Evolutionary conservation across 2,329 filamentous ascomycete genomes (phyloP).

Genomic region (Endothia cerciana): DNA sequence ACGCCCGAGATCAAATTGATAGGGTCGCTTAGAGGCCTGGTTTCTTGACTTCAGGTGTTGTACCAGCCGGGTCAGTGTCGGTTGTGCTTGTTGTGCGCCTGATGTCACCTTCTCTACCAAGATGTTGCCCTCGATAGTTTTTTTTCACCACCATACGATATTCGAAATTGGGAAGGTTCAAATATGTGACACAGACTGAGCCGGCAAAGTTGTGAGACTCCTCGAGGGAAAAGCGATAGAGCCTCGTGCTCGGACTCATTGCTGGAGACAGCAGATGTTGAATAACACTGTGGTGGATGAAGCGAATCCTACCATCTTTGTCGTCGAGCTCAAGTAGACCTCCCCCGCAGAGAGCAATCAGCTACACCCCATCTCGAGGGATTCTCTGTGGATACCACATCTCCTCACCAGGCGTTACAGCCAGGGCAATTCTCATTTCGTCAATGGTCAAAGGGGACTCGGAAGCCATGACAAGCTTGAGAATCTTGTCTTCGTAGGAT

Average conservation of each 20-base stretch:
- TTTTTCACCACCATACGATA: not conserved
- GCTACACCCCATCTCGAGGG: not conserved
- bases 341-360: slow-evolving; percentile 16
- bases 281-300: slow-evolving; percentile 24
- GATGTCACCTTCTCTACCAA: not conserved
- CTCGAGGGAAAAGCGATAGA: slow-evolving; percentile 11
- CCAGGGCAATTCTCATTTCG: slow-evolving; percentile 24
- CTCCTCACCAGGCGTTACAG: not conserved
- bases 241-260: not conserved
- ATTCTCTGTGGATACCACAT: slow-evolving; percentile 8
- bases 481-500: slow-evolving; percentile 6
- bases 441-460: not conserved
- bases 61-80: not conserved
- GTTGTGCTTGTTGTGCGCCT: not conserved
- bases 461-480: slow-evolving; percentile 12
- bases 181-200: slow-evolving; percentile 17
- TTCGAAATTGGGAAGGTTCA: not conserved
- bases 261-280: slow-evolving; percentile 2
- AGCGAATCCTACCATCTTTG: slow-evolving; percentile 15
- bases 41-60: not conserved
- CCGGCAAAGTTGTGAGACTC: slow-evolving; percentile 12
- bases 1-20: not conserved
- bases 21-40: not conserved
- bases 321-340: slow-evolving; percentile 19
- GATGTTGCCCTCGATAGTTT: not conserved